These are phyloP conservation scores for Trichaptum fuscoviolaceum DNA, from an alignment of 768 basidiomycete species.

Conservation along the genomic window DNA sequence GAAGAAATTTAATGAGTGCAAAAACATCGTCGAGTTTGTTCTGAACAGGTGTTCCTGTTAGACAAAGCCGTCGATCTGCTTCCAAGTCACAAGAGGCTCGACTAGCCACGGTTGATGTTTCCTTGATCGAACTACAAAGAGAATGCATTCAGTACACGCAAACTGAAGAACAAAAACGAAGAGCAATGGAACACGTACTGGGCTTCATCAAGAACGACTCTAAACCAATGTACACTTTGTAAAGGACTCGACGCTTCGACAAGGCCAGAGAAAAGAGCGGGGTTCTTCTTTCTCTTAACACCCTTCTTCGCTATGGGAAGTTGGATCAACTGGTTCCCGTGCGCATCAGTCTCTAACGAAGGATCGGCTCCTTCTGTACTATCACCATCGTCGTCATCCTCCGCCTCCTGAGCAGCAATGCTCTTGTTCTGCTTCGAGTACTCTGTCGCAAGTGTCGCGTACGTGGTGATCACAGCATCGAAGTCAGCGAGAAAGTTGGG, in stretches of 20 bases:
- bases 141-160: background rate
- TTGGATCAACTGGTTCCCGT: constrained; percentile 57
- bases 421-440: constrained; percentile 84
- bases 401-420: constrained; percentile 49
- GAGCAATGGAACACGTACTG: constrained; percentile 58
- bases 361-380: constrained; percentile 61
- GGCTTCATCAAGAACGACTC: constrained; percentile 90
- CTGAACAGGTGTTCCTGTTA: constrained; percentile 98
- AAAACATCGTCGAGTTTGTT: constrained; percentile 99
- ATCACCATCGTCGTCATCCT: constrained; percentile 64
- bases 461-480: constrained; percentile 97
- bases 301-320: constrained; percentile 57
- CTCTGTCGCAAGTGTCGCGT: constrained; percentile 91
- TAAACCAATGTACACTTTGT: constrained; percentile 95
- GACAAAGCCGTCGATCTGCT: constrained; percentile 87
- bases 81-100: constrained; percentile 92
- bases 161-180: too few relatives aligned
- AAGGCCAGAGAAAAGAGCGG: constrained; percentile 35
- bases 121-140: constrained; percentile 82
- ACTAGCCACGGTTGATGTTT: constrained; percentile 89
- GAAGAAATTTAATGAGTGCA: constrained; percentile 93
- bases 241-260: constrained; percentile 67
- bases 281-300: constrained; percentile 58
- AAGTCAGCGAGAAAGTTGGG: constrained; percentile 87
- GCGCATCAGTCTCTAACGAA: constrained; percentile 59